Evolutionary conservation across 1,139 yeast genomes (phyloP), one percentile per base, ranked within the genome.

Genomic region (Arxiozyma slooffiae): DNA sequence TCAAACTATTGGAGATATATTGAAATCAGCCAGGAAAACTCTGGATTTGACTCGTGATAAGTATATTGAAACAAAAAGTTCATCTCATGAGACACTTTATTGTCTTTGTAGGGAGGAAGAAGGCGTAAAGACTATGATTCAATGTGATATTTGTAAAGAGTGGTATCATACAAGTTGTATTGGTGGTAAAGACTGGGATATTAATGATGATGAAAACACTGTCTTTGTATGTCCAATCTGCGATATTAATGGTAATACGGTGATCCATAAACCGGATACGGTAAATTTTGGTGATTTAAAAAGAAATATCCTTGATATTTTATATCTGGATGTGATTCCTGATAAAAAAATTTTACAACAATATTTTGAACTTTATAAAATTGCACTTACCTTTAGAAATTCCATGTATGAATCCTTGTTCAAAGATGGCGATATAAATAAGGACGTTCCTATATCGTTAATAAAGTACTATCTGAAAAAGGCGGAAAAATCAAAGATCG

Each of bases 141-240:
- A 82, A 58, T 88, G 96, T 68, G 94, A 84, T 55, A 66, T 66
- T 30, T 87, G 96, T 65, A 76, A 78, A 48, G 95, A 86, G 61
- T 85, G 94, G 94, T 87, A 80, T 63, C 95, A 87, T 63, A 77
- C 78, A 48, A 72, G 71, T 38, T 88, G 96, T 67, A 72, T 87
- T 41, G 73, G 65, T 48, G 30, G 30, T 7, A 22, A 44, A 23
- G 67, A 63, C 52, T 67, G 62, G 55, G 60, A 58, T 39, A 49
- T 64, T 24, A 65, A 64, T 41, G 60, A 59, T 43, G 61, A 58
- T 54, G 58, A 70, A 3, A 71, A 72, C 26, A 77, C 71, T 21
- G 75, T 72, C 9, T 80, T 80, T 61, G 65, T 74, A 2, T 88
- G 96, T 69, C 86, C 92, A 0, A 66, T 84, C 9, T 88, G 96